Percentiles rank a stretch among this genome's conserved stretches.
phyloP scores from a whole-genome alignment of 179 eudicot species.

The Beta lomatogona region DNA sequence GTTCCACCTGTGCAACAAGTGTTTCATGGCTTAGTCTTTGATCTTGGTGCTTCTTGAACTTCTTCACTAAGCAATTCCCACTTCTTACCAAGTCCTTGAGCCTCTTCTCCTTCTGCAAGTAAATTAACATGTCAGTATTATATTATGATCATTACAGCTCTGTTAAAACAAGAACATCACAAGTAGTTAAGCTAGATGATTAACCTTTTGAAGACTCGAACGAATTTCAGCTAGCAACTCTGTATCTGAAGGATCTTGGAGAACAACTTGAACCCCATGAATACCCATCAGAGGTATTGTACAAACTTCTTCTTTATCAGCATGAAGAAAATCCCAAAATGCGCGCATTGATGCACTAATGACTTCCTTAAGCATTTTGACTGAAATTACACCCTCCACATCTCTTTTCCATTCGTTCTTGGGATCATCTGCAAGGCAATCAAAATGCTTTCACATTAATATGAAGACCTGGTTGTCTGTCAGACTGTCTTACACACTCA shows the following conservation, averaged over 20 bases:
- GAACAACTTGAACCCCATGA: constrained; percentile 41
- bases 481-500: too few species aligned
- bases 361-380: constrained; percentile 47
- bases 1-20: constrained; percentile 62
- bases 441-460: background rate
- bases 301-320: constrained; percentile 55
- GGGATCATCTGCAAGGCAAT: constrained; percentile 37
- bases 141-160: background rate
- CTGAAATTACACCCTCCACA: constrained; percentile 41
- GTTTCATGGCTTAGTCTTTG: constrained; percentile 33
- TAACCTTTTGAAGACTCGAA: constrained; percentile 66
- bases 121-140: background rate
- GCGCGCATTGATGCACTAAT: constrained; percentile 63
- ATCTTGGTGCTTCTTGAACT: constrained; percentile 64
- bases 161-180: background rate
- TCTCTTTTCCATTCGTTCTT: constrained; percentile 35
- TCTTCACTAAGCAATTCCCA: constrained; percentile 79
- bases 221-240: constrained; percentile 52
- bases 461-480: too few species aligned
- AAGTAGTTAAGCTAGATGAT: constrained; percentile 11
- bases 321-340: constrained; percentile 72
- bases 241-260: constrained; percentile 46
- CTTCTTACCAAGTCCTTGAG: constrained; percentile 69
- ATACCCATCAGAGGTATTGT: constrained; percentile 37
- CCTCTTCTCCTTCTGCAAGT: constrained; percentile 80